Conservation (phyloP, 192 early-diverging fungal species). For the Coemansia furcata region DNA sequence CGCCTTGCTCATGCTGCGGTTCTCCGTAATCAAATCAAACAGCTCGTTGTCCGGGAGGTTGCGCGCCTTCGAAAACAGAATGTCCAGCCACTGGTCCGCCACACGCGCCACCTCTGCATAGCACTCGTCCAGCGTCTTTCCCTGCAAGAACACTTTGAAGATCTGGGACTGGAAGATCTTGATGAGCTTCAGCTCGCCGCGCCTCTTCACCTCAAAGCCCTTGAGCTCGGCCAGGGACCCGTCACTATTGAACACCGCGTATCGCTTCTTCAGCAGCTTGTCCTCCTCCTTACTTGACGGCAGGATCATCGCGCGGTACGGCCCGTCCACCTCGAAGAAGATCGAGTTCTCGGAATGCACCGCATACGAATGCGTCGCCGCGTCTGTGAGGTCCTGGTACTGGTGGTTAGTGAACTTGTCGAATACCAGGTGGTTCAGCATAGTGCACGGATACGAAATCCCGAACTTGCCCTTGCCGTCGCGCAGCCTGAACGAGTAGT, state of each 20-base stretch:
- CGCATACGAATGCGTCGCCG: constrained; percentile 59
- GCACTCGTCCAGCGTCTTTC: constrained; percentile 80
- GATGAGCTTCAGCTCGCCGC: constrained; percentile 97
- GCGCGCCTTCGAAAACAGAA: constrained; percentile 80
- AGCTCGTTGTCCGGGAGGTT: constrained; percentile 83
- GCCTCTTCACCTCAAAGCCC: constrained; percentile 98
- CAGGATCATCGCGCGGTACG: constrained; percentile 97
- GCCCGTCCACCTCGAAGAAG: constrained; percentile 99
- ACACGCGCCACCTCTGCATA: constrained; percentile 86
- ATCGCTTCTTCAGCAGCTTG: constrained; percentile 96
- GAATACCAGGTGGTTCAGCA: constrained; percentile 97
- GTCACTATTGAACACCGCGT: constrained; percentile 96
- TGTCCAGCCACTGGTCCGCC: constrained; percentile 93
- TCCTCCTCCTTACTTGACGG: constrained; percentile 94
- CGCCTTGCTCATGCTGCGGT: constrained; percentile 93
- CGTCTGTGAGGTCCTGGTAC: constrained; percentile 79
- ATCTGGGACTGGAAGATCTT: constrained; percentile 96
- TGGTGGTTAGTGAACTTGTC: constrained; percentile 97
- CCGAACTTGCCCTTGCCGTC: constrained; percentile 70
- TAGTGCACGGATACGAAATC: constrained; percentile 97
- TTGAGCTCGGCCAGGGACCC: constrained; percentile 95
- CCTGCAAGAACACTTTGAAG: constrained; percentile 92
- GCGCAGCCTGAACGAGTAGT: constrained; percentile 80
- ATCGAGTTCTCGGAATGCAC: constrained; percentile 90
- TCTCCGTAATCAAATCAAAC: constrained; percentile 96